phyloP scores from a whole-genome alignment of 2,329 filamentous ascomycete species.

The Microascus cirrosus region DNA sequence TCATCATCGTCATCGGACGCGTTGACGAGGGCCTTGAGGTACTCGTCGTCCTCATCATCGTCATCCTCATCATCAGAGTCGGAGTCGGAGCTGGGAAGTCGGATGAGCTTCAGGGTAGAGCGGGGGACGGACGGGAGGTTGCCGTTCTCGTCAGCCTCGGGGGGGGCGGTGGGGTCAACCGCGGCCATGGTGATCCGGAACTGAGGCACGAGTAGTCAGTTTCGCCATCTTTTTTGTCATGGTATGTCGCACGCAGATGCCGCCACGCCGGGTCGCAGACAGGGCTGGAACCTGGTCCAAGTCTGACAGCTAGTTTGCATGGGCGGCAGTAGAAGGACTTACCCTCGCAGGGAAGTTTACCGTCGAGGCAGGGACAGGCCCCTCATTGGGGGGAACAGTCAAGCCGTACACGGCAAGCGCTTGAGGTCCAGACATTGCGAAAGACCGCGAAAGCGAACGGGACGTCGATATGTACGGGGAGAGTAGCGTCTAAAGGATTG shows the following conservation, averaged over 20 bases:
- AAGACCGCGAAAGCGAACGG: background rate
- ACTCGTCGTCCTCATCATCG: constrained; percentile 55
- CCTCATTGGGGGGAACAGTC: constrained; percentile 75
- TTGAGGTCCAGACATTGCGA: constrained; percentile 39
- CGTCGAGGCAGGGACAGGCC: constrained; percentile 67
- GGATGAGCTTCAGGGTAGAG: constrained; percentile 85
- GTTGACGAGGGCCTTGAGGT: constrained; percentile 41
- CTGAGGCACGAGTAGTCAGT: constrained; percentile 31
- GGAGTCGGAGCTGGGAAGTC: constrained; percentile 50
- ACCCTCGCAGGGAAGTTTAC: constrained; percentile 71
- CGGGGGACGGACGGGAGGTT: constrained; percentile 54
- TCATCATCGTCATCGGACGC: constrained; percentile 39
- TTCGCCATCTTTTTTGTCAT: background rate
- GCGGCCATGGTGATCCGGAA: constrained; percentile 99
- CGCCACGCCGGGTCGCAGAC: background rate
- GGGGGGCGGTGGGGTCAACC: constrained; percentile 75
- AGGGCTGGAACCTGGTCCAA: background rate
- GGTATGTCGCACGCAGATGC: background rate
- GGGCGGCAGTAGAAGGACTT: constrained; percentile 27
- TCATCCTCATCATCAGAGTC: constrained; percentile 41
- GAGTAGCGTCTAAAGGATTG: background rate
- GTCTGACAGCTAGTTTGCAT: background rate
- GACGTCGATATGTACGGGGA: background rate
- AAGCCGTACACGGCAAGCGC: constrained; percentile 84
- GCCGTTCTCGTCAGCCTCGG: constrained; percentile 52